Evolutionary conservation across 352 stramenopile species (phyloP), one percentile per base, ranked within the genome.

Genomic region (Phytopythium chamaehyphon): DNA sequence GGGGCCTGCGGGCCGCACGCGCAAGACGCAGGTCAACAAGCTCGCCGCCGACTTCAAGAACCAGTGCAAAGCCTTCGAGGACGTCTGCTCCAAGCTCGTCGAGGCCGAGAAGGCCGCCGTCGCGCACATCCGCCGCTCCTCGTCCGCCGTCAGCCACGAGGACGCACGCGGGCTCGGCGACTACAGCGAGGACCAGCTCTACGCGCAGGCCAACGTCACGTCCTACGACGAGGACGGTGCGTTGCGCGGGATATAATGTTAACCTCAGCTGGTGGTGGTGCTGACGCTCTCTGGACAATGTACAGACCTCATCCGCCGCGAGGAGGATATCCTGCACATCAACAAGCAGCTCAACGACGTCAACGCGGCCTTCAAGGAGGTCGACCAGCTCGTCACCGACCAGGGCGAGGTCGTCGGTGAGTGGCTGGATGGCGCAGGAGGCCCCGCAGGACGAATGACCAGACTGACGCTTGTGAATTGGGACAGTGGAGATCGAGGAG

Each of bases 291-390:
- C 28, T 24, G 22, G 16, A 21, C 47, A 18, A 61, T 45, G 46
- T 47, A 2, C 19, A 84, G 76, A 88, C 49, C 42, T 88, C 50
- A 47, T 65, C 14, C 71, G 76, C 55, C 67, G 76, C 51, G 76
- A 88, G 44, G 71, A 86, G 58, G 76, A 88, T 52, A 77, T 88
- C 50, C 49, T 88, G 12, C 76, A 86, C 61, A 88, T 88, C 50
- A 88, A 86, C 53, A 68, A 88, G 52, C 73, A 86, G 60, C 58
- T 88, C 24, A 65, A 72, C 7, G 76, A 88, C 15, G 76, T 88
- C 26, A 83, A 88, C 45, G 73, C 76, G 1, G 76, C 76, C 19
- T 88, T 69, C 64, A 71, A 73, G 42, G 76, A 88, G 48, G 71
- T 88, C 2, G 76, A 88, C 38, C 69, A 72, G 16, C 64, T 88